Conservation (phyloP, 805 yeast species). For the Ogataea ramenticola region DNA sequence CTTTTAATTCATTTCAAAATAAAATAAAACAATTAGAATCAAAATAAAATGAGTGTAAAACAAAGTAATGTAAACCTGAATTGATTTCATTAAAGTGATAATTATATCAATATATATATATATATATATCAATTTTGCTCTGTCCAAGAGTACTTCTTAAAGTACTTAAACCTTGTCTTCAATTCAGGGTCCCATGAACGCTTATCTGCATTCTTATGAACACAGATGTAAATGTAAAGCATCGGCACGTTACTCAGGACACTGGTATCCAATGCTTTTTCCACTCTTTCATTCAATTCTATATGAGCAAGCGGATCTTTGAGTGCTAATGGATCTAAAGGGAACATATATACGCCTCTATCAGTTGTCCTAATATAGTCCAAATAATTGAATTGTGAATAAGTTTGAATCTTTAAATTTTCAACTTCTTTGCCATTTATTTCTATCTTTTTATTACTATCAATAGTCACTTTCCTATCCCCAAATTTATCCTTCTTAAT, state of each 20-base stretch:
- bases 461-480: neutral
- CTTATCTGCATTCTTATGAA: neutral
- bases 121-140: neutral
- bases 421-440: neutral
- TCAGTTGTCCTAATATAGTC: no score
- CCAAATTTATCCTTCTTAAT: neutral
- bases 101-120: no score
- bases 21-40: no score
- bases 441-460: neutral
- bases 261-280: no score
- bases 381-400: slow-evolving; percentile 3
- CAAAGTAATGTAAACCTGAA: no score
- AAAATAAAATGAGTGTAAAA: no score
- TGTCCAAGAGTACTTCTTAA: neutral
- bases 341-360: no score
- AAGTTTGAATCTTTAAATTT: neutral
- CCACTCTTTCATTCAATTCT: no score
- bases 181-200: neutral
- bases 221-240: neutral
- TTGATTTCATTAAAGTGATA: no score
- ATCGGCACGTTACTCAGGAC: slow-evolving; percentile 1
- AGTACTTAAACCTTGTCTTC: neutral
- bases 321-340: no score
- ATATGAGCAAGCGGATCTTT: no score
- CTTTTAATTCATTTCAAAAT: no score